Evolutionary conservation across 495 filamentous ascomycete genomes (phyloP), one percentile per base, ranked within the genome.

Genomic region (Penicillium fimorum): DNA sequence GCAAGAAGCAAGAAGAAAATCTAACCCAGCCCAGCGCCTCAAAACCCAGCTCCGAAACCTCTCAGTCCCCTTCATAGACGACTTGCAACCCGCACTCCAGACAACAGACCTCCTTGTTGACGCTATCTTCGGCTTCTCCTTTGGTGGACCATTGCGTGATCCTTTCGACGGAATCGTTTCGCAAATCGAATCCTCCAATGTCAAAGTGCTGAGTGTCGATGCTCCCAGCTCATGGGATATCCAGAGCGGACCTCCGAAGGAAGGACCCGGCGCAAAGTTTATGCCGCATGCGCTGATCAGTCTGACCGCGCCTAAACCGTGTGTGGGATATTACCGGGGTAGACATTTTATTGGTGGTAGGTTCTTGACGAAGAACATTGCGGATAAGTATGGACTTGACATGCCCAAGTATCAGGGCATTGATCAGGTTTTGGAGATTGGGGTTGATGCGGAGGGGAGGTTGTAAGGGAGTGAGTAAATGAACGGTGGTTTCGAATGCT

Each of bases 51-150:
- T 96, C 11, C 77, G 84, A 47, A 86, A 91, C 60, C 88, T 96
- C 57, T 79, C 85, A 9, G 78, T 98, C 47, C 90, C 90, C 8
- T 94, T 97, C 76, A 86, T 90, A 12, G 79, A 86, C 17, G 91
- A 96, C 75, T 96, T 96, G 61, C 66, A 74, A 18, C 42, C 71
- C 3, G 86, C 89, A 10, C 67, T 96, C 5, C 71, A 79, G 57
- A 76, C 83, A 44, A 78, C 87, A 20, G 82, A 95, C 66, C 87
- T 96, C 62, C 77, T 98, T 47, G 78, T 98, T 55, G 94, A 98
- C 72, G 91, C 95, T 40, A 90, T 98, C 65, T 98, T 98, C 66
- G 94, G 92, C 40, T 98, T 97, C 79, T 92, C 88, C 62, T 97
- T 97, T 75, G 85, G 86, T n/a, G 92, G 91, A 11, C 84, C 91